Evolutionary conservation across 2,329 filamentous ascomycete genomes (phyloP).

Genomic region (Mariannaea elegans): DNA sequence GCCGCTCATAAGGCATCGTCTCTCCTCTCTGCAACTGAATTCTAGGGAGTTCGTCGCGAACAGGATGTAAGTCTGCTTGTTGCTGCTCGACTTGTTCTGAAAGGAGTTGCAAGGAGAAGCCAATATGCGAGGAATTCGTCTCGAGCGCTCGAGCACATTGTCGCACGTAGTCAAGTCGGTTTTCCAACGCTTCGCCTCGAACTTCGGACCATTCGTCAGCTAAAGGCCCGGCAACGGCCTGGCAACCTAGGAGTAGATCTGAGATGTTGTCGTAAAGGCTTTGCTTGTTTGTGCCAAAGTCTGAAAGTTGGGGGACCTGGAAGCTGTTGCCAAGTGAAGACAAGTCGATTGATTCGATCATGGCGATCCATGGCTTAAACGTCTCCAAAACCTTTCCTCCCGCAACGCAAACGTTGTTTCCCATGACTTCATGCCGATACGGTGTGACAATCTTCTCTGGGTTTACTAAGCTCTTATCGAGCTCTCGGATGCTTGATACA

Average conservation of each 20-base stretch:
- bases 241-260: conserved; percentile 86
- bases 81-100: conserved; percentile 77
- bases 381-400: conserved; percentile 85
- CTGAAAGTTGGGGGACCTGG: conserved; percentile 84
- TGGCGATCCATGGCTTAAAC: conserved; percentile 88
- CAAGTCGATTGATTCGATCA: conserved; percentile 92
- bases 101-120: conserved; percentile 86
- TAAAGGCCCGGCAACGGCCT: conserved; percentile 89
- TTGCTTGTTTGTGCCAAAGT: conserved; percentile 92
- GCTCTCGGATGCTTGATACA: conserved; percentile 82
- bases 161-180: conserved; percentile 82
- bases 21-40: conserved; percentile 66
- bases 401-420: conserved; percentile 82
- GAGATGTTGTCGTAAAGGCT: conserved; percentile 92
- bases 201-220: conserved; percentile 96
- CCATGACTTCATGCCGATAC: conserved; percentile 79
- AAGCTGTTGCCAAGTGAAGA: conserved; percentile 79
- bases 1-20: conserved; percentile 63
- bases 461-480: conserved; percentile 83
- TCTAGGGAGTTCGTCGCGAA: conserved; percentile 56
- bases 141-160: conserved; percentile 83
- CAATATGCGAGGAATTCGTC: conserved; percentile 85
- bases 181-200: conserved; percentile 89
- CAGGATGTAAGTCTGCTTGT: conserved; percentile 48
- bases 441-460: conserved; percentile 85